Evolutionary conservation across 176 grass and related monocot species (phyloP).

Genomic region (Eremochloa ophiuroides): DNA sequence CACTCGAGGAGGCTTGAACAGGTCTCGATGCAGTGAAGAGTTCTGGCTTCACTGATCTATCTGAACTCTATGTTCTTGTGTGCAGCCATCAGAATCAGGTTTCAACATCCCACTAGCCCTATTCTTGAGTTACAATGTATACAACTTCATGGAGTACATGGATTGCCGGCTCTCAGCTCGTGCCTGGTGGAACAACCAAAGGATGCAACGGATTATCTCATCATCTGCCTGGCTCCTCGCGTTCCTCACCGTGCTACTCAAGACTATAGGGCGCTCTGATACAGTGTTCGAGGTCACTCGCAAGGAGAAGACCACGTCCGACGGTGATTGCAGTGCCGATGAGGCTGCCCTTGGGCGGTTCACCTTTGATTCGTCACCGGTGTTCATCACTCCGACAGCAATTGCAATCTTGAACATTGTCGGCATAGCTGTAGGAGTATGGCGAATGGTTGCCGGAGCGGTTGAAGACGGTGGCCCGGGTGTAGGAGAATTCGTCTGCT

Average conservation of each 20-base stretch:
- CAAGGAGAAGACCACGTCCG: conserved; percentile 21
- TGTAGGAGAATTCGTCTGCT: conserved; percentile 30
- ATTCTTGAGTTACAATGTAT: conserved; percentile 18
- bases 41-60: not conserved
- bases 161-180: conserved; percentile 32
- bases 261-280: conserved; percentile 41
- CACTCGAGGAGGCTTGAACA: not conserved
- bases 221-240: conserved; percentile 40
- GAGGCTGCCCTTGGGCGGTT: not conserved
- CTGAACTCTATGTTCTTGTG: not conserved
- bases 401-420: conserved; percentile 25
- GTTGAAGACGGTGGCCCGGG: not conserved
- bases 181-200: conserved; percentile 58
- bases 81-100: conserved; percentile 26
- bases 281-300: conserved; percentile 42
- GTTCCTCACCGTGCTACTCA: conserved; percentile 41
- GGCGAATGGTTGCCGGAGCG: not conserved
- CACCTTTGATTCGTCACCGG: conserved; percentile 44
- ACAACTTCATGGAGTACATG: conserved; percentile 42
- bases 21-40: not conserved
- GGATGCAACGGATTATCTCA: conserved; percentile 42
- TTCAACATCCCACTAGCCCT: conserved; percentile 19
- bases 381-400: conserved; percentile 38
- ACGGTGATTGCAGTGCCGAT: not conserved
- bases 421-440: not conserved